Evolutionary conservation across 495 filamentous ascomycete species (phyloP), one percentile per base, ranked within the genome.

Genomic region (Rusavskia elegans): DNA sequence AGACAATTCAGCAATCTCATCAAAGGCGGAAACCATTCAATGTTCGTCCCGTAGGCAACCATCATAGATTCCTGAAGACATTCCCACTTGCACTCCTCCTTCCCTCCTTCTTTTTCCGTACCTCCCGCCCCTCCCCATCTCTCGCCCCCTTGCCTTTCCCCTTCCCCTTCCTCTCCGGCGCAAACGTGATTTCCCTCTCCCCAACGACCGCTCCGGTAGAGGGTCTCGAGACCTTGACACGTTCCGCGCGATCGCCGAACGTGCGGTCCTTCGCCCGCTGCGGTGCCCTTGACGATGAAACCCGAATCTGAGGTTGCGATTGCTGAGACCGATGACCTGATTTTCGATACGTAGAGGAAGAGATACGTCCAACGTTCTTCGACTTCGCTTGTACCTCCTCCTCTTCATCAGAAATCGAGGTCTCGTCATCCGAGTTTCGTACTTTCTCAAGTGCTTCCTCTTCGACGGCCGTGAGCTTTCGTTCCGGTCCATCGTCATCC

Each of bases 171-270:
- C 68, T 72, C 38, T 73, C 69, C 19, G 85, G 85, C 51, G 80
- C 79, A 70, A 96, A 97, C 19, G 87, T 87, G 48, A 97, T 70
- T 63, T 92, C 79, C 59, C 83, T 75, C 65, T 96, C 93, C 10
- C 93, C 92, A 23, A 85, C 79, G 2, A 84, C 76, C 19, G 78
- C 77, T 39, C 72, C 70, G 3, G 64, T 66, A 29, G 62, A 66
- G 35, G 70, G 59, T 45, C 74, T 76, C 0, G 62, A 60, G 13
- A 50, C 55, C 40, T 69, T 72, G 60, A 75, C 69, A 32, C 70
- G 69, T 39, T 77, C 71, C 1, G 74, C 73, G 29, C 87, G 78
- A 0, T 84, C 78, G 7, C 83, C 89, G 50, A 97, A 83, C 5
- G 85, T 82, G 14, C 69, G 64, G 49, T 82, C 78, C 35, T 68